These are phyloP conservation scores for Lactifluus volemus DNA, from an alignment of 768 basidiomycete genomes.

Conservation along the genomic window DNA sequence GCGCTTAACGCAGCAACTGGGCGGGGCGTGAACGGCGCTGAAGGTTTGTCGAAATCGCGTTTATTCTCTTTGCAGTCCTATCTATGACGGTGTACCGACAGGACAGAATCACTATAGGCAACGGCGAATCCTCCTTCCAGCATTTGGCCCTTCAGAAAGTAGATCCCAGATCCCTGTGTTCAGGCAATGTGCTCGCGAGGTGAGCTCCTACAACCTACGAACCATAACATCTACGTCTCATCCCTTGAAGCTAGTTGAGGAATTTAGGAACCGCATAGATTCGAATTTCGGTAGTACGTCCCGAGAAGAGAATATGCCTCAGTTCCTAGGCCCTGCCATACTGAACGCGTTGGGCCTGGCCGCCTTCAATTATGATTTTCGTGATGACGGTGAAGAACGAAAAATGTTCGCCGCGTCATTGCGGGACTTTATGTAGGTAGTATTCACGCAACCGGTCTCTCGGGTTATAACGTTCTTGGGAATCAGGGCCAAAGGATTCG, in stretches of 20 bases:
- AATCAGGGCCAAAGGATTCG: constrained; percentile 15
- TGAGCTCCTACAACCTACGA: background rate
- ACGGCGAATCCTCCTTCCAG: constrained; percentile 7
- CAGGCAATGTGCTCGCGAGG: constrained; percentile 12
- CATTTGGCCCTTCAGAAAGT: constrained; percentile 6
- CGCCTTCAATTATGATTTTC: constrained; percentile 14
- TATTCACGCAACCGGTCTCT: background rate
- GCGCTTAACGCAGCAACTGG: constrained; percentile 12
- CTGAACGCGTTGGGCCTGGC: constrained; percentile 13
- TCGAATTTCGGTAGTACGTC: background rate
- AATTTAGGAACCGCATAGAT: background rate
- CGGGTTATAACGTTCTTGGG: background rate
- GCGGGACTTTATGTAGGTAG: constrained; percentile 12
- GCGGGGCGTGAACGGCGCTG: constrained; percentile 10
- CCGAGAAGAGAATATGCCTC: constrained; percentile 8
- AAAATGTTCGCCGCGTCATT: constrained; percentile 5
- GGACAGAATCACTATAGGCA: constrained; percentile 11
- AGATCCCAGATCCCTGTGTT: constrained; percentile 9
- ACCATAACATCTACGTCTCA: background rate
- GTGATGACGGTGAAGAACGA: constrained; percentile 4
- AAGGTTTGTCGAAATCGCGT: background rate
- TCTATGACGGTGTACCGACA: background rate
- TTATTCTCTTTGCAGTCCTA: no score
- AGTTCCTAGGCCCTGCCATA: constrained; percentile 6
- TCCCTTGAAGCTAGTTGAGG: constrained; percentile 1